Percentiles rank a stretch among this genome's conserved stretches.
Conservation (phyloP, 495 filamentous ascomycete species). For the Ramalina intermedia region DNA sequence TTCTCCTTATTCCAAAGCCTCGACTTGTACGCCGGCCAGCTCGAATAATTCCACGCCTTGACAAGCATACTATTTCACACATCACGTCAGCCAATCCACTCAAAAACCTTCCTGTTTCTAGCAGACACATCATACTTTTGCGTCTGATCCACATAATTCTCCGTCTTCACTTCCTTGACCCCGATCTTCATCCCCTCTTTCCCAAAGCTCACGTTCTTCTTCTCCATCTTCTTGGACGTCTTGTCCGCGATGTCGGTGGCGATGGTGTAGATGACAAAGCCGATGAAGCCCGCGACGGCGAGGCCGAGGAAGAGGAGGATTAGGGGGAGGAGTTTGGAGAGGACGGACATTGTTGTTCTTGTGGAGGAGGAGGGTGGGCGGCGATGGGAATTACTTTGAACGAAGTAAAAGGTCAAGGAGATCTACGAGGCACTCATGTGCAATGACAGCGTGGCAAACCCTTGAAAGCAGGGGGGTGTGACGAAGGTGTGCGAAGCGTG, state of each 20-base stretch:
- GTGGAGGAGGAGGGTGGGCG: background rate
- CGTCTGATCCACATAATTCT: slow-evolving; percentile 69
- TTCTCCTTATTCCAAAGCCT: slow-evolving; percentile 37
- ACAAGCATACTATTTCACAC: slow-evolving; percentile 38
- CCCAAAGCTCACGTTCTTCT: slow-evolving; percentile 64
- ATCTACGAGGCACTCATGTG: too few relatives aligned
- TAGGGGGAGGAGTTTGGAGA: slow-evolving; percentile 45
- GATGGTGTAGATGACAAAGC: slow-evolving; percentile 61
- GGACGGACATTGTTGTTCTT: background rate
- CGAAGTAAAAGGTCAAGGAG: background rate
- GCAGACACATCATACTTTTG: slow-evolving; percentile 39
- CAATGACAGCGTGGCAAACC: too few relatives aligned
- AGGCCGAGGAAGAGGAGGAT: slow-evolving; percentile 56
- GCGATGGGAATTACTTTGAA: background rate
- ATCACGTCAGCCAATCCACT: background rate
- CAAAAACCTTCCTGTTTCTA: background rate
- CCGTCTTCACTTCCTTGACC: slow-evolving; percentile 57
- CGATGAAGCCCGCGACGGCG: slow-evolving; percentile 44
- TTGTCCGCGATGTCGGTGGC: slow-evolving; percentile 50
- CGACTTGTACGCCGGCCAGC: slow-evolving; percentile 44
- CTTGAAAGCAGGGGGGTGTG: too few relatives aligned
- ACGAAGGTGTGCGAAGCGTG: background rate
- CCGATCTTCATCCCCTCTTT: slow-evolving; percentile 76
- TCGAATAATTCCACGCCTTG: slow-evolving; percentile 63
- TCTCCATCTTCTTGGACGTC: slow-evolving; percentile 62